Conservation (phyloP, 148 eudicot genomes). For the Spergularia bocconei region DNA sequence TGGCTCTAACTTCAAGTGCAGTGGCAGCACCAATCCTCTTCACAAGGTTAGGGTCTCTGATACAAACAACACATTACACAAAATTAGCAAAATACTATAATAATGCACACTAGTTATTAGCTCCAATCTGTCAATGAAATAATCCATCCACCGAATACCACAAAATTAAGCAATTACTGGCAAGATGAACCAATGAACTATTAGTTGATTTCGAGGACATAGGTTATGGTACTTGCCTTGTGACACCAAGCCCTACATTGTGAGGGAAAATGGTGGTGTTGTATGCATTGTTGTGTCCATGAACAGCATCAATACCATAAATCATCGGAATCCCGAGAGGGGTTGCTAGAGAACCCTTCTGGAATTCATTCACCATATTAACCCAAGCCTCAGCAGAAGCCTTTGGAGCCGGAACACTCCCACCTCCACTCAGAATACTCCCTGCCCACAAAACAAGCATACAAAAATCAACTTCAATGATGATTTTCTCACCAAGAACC, state of each 20-base stretch:
- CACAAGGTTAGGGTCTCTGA: constrained; percentile 64
- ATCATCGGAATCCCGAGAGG: constrained; percentile 67
- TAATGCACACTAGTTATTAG: not conserved
- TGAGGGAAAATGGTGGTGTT: constrained; percentile 68
- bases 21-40: constrained; percentile 82
- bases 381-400: constrained; percentile 65
- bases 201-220: not conserved
- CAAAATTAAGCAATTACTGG: not conserved
- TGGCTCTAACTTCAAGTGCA: constrained; percentile 74
- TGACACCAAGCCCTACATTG: constrained; percentile 70
- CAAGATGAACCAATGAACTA: not conserved
- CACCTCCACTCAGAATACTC: constrained; percentile 61
- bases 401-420: constrained; percentile 56
- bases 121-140: not conserved
- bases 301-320: constrained; percentile 67
- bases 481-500: not conserved
- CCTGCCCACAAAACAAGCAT: constrained; percentile 31
- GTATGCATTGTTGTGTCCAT: constrained; percentile 67
- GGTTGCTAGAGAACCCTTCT: constrained; percentile 58
- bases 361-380: constrained; percentile 58
- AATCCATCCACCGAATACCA: not conserved
- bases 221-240: constrained; percentile 41
- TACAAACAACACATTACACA: constrained; percentile 4
- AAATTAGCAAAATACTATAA: not conserved
- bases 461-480: not conserved